Percentiles rank a stretch among this genome's conserved stretches.
Conservation (phyloP, 1,284 basidiomycete species). For the Boletellus deceptivus region DNA sequence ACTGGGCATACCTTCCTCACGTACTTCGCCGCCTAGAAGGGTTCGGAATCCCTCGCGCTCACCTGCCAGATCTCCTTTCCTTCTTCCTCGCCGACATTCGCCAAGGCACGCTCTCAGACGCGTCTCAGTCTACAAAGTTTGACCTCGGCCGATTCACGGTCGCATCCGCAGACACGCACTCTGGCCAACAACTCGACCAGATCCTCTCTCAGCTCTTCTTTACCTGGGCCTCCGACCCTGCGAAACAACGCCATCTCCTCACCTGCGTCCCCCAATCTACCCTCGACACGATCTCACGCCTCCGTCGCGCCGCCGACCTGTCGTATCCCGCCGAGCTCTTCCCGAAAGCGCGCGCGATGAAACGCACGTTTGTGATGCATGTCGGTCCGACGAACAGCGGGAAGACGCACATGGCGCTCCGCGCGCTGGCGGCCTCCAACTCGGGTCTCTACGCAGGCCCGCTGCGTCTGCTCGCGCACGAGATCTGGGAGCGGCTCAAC, state of each 20-base stretch:
- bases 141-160: slow-evolving; percentile 27
- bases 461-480: slow-evolving; percentile 89
- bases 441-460: slow-evolving; percentile 90
- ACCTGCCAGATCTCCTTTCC: slow-evolving; percentile 31
- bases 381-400: slow-evolving; percentile 98
- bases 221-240: slow-evolving; percentile 39
- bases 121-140: slow-evolving; percentile 22
- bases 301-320: slow-evolving; percentile 38
- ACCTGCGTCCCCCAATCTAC: slow-evolving; percentile 23
- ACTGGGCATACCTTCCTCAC: slow-evolving; percentile 31
- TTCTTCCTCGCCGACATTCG: slow-evolving; percentile 31
- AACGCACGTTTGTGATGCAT: slow-evolving; percentile 75
- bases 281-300: slow-evolving; percentile 32
- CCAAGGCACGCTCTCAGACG: slow-evolving; percentile 24
- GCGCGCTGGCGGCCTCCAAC: slow-evolving; percentile 76
- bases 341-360: slow-evolving; percentile 40
- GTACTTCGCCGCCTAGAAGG: slow-evolving; percentile 32
- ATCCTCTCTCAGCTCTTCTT: slow-evolving; percentile 40
- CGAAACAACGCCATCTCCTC: slow-evolving; percentile 21
- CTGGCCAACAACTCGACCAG: slow-evolving; percentile 29
- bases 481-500: slow-evolving; percentile 93
- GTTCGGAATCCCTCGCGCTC: slow-evolving; percentile 37
- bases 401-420: slow-evolving; percentile 92
- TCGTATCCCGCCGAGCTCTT: slow-evolving; percentile 36
- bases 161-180: slow-evolving; percentile 13